phyloP scores from a whole-genome alignment of 176 grass and related monocot species.

The Calamus simplicifolius region DNA sequence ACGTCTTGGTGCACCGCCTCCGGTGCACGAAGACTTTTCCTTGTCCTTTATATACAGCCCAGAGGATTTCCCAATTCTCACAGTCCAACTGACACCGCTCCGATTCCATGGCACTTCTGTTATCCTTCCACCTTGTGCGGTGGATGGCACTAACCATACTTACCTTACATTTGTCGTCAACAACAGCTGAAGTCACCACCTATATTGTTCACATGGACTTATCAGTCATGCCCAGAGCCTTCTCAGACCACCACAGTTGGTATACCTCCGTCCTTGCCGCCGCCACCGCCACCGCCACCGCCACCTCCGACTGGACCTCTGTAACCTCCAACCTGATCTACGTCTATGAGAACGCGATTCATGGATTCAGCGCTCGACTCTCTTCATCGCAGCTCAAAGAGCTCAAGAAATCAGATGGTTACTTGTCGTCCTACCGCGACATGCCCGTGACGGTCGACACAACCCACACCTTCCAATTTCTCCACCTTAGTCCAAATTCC shows the following conservation, averaged over 20 bases:
- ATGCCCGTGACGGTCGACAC: constrained; percentile 21
- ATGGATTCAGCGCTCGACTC: constrained; percentile 32
- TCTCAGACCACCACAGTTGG: constrained; percentile 23
- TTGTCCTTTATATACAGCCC: too few relatives aligned
- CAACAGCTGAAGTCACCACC: neutral
- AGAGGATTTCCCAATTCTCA: too few relatives aligned
- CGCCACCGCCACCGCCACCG: neutral
- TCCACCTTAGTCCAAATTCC: neutral
- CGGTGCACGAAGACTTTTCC: too few relatives aligned
- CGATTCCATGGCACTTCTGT: too few relatives aligned
- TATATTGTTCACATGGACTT: constrained; percentile 59
- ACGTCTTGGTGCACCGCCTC: too few relatives aligned
- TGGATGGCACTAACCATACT: too few relatives aligned
- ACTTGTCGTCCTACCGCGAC: constrained; percentile 30
- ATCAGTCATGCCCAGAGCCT: constrained; percentile 25
- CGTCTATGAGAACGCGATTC: constrained; percentile 35
- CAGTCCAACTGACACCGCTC: too few relatives aligned
- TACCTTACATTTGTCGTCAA: too few relatives aligned
- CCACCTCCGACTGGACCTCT: constrained; percentile 20
- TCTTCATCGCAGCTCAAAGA: constrained; percentile 11
- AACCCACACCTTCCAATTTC: constrained; percentile 43
- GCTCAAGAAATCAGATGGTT: constrained; percentile 17
- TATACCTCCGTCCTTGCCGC: constrained; percentile 22
- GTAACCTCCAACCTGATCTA: constrained; percentile 19
- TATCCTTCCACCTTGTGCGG: too few relatives aligned